Conservation (phyloP, 2,329 filamentous ascomycete genomes). For the Trichophyton mentagrophytes region DNA sequence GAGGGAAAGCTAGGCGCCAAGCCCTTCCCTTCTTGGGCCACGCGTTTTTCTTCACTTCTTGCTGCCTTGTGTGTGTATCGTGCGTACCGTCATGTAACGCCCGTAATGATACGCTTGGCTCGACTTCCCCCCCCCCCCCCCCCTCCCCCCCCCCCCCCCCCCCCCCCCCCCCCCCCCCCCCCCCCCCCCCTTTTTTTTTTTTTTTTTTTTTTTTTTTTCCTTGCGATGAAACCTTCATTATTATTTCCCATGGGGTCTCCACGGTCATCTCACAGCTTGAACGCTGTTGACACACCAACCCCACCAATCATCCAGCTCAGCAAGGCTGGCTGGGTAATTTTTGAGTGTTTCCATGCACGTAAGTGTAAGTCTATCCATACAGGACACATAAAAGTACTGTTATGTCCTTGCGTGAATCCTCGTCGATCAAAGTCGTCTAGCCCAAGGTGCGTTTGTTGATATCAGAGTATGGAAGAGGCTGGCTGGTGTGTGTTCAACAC, state of each 20-base stretch:
- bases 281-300: not conserved
- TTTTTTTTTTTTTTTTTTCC: not conserved
- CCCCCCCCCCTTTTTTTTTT: too few relatives aligned
- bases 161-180: too few relatives aligned
- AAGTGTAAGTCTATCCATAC: not conserved
- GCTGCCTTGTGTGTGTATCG: too few relatives aligned
- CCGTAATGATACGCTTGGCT: too few relatives aligned
- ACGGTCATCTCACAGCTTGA: slow-evolving; percentile 1
- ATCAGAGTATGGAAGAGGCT: not conserved
- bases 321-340: not conserved
- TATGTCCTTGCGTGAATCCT: not conserved
- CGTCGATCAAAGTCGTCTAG: not conserved
- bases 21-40: too few relatives aligned
- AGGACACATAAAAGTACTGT: not conserved
- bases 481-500: not conserved
- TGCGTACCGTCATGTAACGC: too few relatives aligned
- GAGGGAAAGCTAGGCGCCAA: too few relatives aligned
- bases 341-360: not conserved
- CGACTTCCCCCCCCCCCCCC: too few relatives aligned
- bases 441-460: not conserved
- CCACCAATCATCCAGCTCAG: not conserved
- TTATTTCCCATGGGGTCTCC: not conserved
- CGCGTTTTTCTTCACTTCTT: too few relatives aligned
- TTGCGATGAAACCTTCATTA: slow-evolving; percentile 1
- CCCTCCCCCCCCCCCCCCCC: too few relatives aligned